A percentile compares a stretch with the other conserved stretches of the same genome.
Evolutionary conservation across 208 protist species (phyloP).

Genomic region (Crithidia acanthocephali): DNA sequence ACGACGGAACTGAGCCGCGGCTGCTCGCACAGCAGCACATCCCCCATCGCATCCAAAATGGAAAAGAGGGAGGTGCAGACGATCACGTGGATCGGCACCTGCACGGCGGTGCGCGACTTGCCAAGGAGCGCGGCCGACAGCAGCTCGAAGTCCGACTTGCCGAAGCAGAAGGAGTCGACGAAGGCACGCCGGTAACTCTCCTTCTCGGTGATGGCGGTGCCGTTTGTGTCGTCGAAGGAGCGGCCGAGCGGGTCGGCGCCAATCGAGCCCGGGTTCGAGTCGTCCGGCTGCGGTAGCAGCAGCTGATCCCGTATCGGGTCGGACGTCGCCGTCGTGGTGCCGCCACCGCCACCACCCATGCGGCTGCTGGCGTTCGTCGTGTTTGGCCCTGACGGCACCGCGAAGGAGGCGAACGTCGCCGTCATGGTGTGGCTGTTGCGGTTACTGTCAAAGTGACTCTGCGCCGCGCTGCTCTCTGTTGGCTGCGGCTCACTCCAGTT

Average conservation of each 20-base stretch:
- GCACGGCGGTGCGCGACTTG: slow-evolving; percentile 19
- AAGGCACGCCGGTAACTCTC: slow-evolving; percentile 48
- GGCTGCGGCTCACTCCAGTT: not conserved
- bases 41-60: slow-evolving; percentile 41
- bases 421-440: slow-evolving; percentile 25
- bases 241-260: slow-evolving; percentile 9
- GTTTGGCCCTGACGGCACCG: not conserved
- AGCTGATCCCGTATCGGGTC: slow-evolving; percentile 11
- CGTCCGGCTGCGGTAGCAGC: slow-evolving; percentile 8
- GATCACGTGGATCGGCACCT: slow-evolving; percentile 54
- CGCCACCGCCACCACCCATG: too few relatives aligned
- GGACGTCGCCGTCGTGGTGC: not conserved
- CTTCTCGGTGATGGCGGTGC: slow-evolving; percentile 10
- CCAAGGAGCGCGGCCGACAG: slow-evolving; percentile 27
- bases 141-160: slow-evolving; percentile 34
- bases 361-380: not conserved
- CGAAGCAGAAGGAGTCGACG: slow-evolving; percentile 51
- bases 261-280: slow-evolving; percentile 1
- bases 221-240: slow-evolving; percentile 17
- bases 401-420: slow-evolving; percentile 7
- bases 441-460: slow-evolving; percentile 16
- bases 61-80: slow-evolving; percentile 55
- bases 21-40: slow-evolving; percentile 54
- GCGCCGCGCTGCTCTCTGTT: slow-evolving; percentile 5
- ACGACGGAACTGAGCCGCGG: slow-evolving; percentile 57